Evolutionary conservation across 305 asterid species (phyloP).

Genomic region (Nicotiana rustica): DNA sequence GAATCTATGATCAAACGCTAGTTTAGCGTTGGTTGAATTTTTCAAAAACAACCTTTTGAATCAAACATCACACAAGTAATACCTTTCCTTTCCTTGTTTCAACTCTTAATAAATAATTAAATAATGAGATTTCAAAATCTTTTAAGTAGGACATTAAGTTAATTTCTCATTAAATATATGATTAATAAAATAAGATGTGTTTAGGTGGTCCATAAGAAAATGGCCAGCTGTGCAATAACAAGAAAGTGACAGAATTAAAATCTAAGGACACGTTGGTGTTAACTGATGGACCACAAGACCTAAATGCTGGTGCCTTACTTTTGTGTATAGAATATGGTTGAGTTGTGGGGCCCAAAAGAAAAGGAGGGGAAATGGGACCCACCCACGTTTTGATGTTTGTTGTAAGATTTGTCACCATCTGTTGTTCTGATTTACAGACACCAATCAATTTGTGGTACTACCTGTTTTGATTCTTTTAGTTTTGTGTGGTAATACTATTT

Average conservation of each 20-base stretch:
- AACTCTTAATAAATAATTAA: neutral
- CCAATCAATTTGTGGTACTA: slow-evolving; percentile 12
- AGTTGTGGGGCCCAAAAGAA: neutral
- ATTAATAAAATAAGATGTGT: neutral
- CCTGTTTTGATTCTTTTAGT: slow-evolving; percentile 17
- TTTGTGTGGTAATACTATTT: neutral
- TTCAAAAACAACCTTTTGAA: neutral
- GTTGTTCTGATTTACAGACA: neutral
- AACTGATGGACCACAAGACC: neutral
- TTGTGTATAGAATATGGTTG: neutral
- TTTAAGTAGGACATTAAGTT: neutral
- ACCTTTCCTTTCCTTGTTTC: neutral
- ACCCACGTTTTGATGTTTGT: slow-evolving; percentile 2
- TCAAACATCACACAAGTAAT: neutral
- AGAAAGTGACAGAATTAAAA: slow-evolving; percentile 14
- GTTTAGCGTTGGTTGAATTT: neutral
- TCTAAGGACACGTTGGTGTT: slow-evolving; percentile 4
- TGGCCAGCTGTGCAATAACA: slow-evolving; percentile 23
- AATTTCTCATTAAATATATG: neutral
- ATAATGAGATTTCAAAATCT: neutral
- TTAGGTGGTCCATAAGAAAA: slow-evolving; percentile 1
- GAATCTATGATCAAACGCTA: too few relatives aligned
- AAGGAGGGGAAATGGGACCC: neutral
- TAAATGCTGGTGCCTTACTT: neutral
- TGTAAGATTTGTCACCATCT: neutral